A percentile compares a stretch with the other conserved stretches of the same genome.
Conservation (phyloP, 2,329 filamentous ascomycete genomes). For the Fusarium sp. region DNA sequence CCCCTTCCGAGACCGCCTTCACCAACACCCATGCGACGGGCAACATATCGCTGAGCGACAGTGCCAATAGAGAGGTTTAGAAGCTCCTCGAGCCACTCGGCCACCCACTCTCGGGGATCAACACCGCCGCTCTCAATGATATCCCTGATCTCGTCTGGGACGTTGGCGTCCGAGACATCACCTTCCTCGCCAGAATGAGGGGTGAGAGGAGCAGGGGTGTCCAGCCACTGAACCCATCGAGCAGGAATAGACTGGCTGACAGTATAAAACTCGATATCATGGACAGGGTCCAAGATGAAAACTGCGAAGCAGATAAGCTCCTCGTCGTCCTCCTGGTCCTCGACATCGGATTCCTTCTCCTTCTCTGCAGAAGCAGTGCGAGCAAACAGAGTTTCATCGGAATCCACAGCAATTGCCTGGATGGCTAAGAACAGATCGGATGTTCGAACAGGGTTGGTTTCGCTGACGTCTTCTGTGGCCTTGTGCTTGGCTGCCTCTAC, state of each 20-base stretch:
- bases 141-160: conserved; percentile 86
- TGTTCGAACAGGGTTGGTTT: conserved; percentile 88
- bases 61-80: conserved; percentile 82
- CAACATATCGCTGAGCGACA: conserved; percentile 94
- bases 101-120: conserved; percentile 95
- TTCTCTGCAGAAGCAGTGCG: conserved; percentile 63
- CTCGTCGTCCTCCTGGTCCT: conserved; percentile 65
- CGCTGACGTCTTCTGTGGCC: conserved; percentile 81
- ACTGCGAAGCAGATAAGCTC: conserved; percentile 78
- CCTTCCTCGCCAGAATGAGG: conserved; percentile 64
- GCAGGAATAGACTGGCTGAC: conserved; percentile 85
- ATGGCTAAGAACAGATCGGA: conserved; percentile 97
- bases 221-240: conserved; percentile 92
- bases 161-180: conserved; percentile 51
- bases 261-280: conserved; percentile 86
- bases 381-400: conserved; percentile 75
- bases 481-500: conserved; percentile 82
- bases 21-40: conserved; percentile 93
- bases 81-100: conserved; percentile 95
- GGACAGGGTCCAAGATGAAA: conserved; percentile 87
- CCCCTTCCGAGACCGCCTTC: conserved; percentile 75
- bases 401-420: conserved; percentile 80
- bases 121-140: conserved; percentile 82
- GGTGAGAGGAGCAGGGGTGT: conserved; percentile 72
- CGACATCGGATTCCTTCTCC: conserved; percentile 65